phyloP scores from a whole-genome alignment of 176 grass and related monocot genomes.

The Secale cereale region DNA sequence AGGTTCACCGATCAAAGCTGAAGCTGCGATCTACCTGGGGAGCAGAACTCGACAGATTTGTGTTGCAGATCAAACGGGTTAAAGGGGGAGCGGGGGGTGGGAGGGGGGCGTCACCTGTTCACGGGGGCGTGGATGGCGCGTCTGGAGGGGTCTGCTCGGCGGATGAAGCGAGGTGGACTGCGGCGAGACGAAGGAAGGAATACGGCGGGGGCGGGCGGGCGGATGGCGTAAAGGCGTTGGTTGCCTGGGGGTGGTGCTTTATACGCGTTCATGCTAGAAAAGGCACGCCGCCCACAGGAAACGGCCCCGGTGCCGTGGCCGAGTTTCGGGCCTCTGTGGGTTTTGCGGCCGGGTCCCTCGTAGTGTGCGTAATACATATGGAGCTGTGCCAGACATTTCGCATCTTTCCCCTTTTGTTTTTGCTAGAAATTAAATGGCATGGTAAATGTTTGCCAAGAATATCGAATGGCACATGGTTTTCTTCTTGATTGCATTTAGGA shows the following conservation, averaged over 20 bases:
- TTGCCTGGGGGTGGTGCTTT: background rate
- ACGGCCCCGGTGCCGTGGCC: constrained; percentile 8
- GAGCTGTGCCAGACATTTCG: background rate
- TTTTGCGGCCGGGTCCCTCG: background rate
- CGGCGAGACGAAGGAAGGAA: constrained; percentile 15
- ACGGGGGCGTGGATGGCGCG: background rate
- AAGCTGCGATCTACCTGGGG: background rate
- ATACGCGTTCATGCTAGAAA: background rate
- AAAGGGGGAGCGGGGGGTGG: background rate
- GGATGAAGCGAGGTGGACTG: background rate
- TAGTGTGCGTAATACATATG: background rate
- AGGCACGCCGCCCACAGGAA: constrained; percentile 18
- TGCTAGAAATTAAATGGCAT: background rate
- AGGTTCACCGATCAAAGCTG: background rate
- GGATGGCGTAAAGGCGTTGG: constrained; percentile 17
- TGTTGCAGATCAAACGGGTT: background rate
- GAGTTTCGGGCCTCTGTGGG: background rate
- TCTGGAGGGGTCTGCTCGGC: constrained; percentile 2
- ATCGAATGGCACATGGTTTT: no score
- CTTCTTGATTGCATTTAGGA: no score
- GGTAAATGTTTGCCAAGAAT: background rate
- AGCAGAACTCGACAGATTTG: no score
- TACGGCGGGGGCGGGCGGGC: background rate
- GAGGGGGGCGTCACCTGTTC: background rate
- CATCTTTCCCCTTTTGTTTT: background rate